A percentile compares a stretch with the other conserved stretches of the same genome.
Conservation (phyloP, 2,329 filamentous ascomycete genomes). For the Ophiosphaerella korrae region DNA sequence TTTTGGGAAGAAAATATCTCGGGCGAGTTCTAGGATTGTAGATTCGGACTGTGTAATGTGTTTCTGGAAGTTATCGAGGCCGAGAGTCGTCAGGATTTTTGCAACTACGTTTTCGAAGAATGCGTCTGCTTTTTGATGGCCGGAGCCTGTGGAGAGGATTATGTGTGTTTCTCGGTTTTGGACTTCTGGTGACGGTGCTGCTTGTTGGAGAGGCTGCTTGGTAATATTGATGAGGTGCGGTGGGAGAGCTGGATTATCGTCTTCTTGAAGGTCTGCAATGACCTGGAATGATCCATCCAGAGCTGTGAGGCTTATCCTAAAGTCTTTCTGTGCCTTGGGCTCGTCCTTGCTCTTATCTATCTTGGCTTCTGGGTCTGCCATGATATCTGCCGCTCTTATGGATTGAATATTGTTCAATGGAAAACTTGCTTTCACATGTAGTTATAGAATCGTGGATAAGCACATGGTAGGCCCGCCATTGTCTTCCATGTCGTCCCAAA, state of each 20-base stretch:
- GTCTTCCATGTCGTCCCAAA: too few relatives aligned
- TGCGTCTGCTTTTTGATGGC: slow-evolving; percentile 46
- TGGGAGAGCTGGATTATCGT: slow-evolving; percentile 17
- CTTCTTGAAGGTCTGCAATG: slow-evolving; percentile 12
- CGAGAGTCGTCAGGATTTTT: slow-evolving; percentile 50
- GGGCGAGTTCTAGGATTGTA: slow-evolving; percentile 69
- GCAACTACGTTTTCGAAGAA: slow-evolving; percentile 49
- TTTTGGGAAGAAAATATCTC: slow-evolving; percentile 52
- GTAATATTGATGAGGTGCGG: slow-evolving; percentile 24
- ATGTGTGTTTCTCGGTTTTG: slow-evolving; percentile 45
- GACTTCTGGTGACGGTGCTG: background rate
- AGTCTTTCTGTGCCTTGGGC: slow-evolving; percentile 2
- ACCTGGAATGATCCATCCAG: slow-evolving; percentile 9
- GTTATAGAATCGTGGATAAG: too few relatives aligned
- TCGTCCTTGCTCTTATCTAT: slow-evolving; percentile 5
- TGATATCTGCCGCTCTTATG: background rate
- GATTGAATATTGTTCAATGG: background rate
- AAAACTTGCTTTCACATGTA: background rate
- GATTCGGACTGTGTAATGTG: slow-evolving; percentile 67
- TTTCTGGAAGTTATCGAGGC: slow-evolving; percentile 53
- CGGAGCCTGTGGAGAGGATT: slow-evolving; percentile 53
- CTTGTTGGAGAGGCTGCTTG: slow-evolving; percentile 21
- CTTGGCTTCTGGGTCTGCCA: slow-evolving; percentile 8
- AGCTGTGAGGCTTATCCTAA: slow-evolving; percentile 12
- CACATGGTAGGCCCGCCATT: background rate